Conservation (phyloP, 2,329 filamentous ascomycete species). For the Chaetomiaceae sp. region DNA sequence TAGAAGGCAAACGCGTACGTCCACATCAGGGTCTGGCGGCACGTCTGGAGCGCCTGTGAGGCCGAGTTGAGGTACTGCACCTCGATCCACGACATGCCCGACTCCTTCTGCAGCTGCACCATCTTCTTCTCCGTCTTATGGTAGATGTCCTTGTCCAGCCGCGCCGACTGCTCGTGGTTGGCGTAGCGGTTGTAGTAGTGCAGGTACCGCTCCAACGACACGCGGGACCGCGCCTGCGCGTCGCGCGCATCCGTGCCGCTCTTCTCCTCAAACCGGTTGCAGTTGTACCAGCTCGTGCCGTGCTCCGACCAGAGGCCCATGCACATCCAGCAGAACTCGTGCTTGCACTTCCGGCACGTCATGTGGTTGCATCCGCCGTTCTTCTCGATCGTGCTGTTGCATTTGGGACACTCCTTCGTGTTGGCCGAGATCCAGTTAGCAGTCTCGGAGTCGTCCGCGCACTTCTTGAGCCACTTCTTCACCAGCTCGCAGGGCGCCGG, state of each 20-base stretch:
- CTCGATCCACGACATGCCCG: constrained; percentile 98
- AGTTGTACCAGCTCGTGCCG: constrained; percentile 99
- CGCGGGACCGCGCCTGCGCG: constrained; percentile 82
- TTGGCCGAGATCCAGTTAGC: constrained; percentile 99
- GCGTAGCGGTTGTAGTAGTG: constrained; percentile 99
- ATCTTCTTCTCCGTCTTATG: constrained; percentile 98
- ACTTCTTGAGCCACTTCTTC: constrained; percentile 96
- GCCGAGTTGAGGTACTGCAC: constrained; percentile 94
- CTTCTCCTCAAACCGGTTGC: constrained; percentile 95
- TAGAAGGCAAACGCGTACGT: constrained; percentile 99
- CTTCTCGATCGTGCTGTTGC: constrained; percentile 96
- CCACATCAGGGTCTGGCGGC: constrained; percentile 98
- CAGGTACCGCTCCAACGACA: constrained; percentile 89
- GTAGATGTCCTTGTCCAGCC: constrained; percentile 92
- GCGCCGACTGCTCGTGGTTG: constrained; percentile 96
- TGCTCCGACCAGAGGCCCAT: constrained; percentile 99
- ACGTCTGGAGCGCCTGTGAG: constrained; percentile 88
- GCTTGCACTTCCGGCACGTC: constrained; percentile 92
- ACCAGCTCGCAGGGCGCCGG: constrained; percentile 87
- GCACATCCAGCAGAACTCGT: constrained; percentile 99
- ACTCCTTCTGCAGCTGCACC: constrained; percentile 88
- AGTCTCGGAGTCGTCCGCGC: constrained; percentile 95
- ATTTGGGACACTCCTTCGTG: constrained; percentile 96
- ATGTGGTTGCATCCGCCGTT: constrained; percentile 98
- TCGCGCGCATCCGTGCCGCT: constrained; percentile 85